A percentile compares a stretch with the other conserved stretches of the same genome.
These are phyloP conservation scores for Ustilago esculenta DNA, from an alignment of 1,284 basidiomycete genomes.

Conservation along the genomic window DNA sequence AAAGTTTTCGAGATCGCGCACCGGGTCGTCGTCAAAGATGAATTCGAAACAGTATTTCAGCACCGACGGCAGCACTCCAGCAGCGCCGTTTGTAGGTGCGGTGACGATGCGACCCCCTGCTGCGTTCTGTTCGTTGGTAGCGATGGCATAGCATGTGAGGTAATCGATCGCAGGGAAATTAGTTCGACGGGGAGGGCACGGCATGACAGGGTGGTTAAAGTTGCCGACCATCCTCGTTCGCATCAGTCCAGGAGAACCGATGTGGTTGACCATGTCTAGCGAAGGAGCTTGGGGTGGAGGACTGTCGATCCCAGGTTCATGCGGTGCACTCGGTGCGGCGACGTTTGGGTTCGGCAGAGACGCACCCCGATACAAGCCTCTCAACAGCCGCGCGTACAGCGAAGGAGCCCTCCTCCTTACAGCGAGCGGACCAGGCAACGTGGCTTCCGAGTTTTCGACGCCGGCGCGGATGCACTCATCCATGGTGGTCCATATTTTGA, in stretches of 20 bases:
- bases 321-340: no score
- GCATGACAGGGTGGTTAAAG: slow-evolving; percentile 81
- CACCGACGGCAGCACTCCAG: slow-evolving; percentile 88
- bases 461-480: slow-evolving; percentile 90
- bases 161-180: slow-evolving; percentile 94
- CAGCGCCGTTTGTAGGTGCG: slow-evolving; percentile 80
- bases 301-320: slow-evolving; percentile 19
- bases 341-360: slow-evolving; percentile 11
- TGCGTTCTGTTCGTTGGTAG: slow-evolving; percentile 79
- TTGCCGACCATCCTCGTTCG: slow-evolving; percentile 74
- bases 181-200: slow-evolving; percentile 73
- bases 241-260: neutral
- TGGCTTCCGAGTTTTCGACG: slow-evolving; percentile 79
- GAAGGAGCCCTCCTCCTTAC: slow-evolving; percentile 56
- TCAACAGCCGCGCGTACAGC: slow-evolving; percentile 80
- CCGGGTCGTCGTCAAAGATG: slow-evolving; percentile 76
- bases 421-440: slow-evolving; percentile 81
- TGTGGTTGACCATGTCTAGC: slow-evolving; percentile 7
- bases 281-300: neutral
- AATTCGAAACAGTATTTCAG: slow-evolving; percentile 88
- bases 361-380: slow-evolving; percentile 72
- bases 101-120: slow-evolving; percentile 92
- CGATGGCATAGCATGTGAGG: slow-evolving; percentile 71
- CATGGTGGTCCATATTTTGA: slow-evolving; percentile 86
- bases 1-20: slow-evolving; percentile 86